These are phyloP conservation scores for Martensiomyces pterosporus DNA, from an alignment of 192 early-diverging fungal genomes.

Conservation along the genomic window DNA sequence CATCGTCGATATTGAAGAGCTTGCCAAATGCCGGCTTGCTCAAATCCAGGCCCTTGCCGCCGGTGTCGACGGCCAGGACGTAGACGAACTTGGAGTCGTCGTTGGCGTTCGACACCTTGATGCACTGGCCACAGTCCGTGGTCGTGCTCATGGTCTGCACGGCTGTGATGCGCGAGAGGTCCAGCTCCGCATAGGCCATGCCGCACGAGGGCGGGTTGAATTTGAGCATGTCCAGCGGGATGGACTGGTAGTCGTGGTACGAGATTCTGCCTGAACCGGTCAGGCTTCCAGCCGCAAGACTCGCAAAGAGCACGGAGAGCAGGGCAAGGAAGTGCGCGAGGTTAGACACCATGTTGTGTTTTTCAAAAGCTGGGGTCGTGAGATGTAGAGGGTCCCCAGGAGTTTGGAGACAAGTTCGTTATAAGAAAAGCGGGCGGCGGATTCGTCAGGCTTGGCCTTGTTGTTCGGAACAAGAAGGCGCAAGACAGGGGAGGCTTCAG, in stretches of 20 bases:
- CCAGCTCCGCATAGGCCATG: conserved; percentile 52
- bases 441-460: too few species aligned
- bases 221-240: conserved; percentile 27
- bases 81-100: conserved; percentile 46
- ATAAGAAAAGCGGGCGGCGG: too few species aligned
- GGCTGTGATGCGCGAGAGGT: conserved; percentile 54
- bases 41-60: conserved; percentile 52
- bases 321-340: too few species aligned
- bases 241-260: conserved; percentile 47
- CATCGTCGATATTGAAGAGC: conserved; percentile 48
- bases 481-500: too few species aligned
- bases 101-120: conserved; percentile 47
- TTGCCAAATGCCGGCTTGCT: conserved; percentile 48
- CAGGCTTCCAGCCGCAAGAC: conserved; percentile 7
- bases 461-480: too few species aligned
- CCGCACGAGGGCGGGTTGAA: conserved; percentile 56
- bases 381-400: too few species aligned
- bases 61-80: conserved; percentile 54
- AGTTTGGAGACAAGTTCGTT: too few species aligned
- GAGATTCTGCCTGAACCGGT: conserved; percentile 42
- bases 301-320: neutral
- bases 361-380: too few species aligned
- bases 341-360: too few species aligned
- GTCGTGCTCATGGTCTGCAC: conserved; percentile 42
- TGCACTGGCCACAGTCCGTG: conserved; percentile 51